Conservation (phyloP, 2,329 filamentous ascomycete species). For the Didymella pinodella region DNA sequence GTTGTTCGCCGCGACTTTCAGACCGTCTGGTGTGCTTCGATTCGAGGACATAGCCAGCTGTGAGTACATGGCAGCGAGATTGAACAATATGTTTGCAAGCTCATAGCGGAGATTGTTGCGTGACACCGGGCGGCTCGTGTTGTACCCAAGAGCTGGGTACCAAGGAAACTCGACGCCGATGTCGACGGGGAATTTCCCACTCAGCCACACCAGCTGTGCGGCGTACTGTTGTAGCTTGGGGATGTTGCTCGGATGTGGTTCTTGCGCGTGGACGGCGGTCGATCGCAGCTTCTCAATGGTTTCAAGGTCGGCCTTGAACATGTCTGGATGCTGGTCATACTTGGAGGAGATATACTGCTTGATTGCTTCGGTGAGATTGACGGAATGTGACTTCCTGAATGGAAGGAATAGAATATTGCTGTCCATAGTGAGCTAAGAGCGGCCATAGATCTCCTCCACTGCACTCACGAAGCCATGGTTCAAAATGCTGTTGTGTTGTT, state of each 20-base stretch:
- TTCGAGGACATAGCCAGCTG: constrained; percentile 87
- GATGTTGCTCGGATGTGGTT: constrained; percentile 86
- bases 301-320: constrained; percentile 90
- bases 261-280: constrained; percentile 87
- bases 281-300: constrained; percentile 82
- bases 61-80: constrained; percentile 90
- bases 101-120: constrained; percentile 79
- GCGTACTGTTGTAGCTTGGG: constrained; percentile 90
- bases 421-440: constrained; percentile 19
- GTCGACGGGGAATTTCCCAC: constrained; percentile 95
- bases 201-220: constrained; percentile 90
- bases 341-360: constrained; percentile 96
- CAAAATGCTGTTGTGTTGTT: constrained; percentile 26
- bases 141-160: constrained; percentile 94
- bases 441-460: neutral
- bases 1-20: constrained; percentile 88
- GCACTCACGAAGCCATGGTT: constrained; percentile 41
- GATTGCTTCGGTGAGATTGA: constrained; percentile 82
- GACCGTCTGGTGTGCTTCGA: constrained; percentile 77
- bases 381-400: constrained; percentile 82
- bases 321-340: constrained; percentile 98
- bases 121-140: constrained; percentile 74
- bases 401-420: constrained; percentile 78
- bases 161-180: constrained; percentile 95
- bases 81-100: constrained; percentile 90